Evolutionary conservation across 495 filamentous ascomycete species (phyloP).

Genomic region (Podospora pseudocomata): DNA sequence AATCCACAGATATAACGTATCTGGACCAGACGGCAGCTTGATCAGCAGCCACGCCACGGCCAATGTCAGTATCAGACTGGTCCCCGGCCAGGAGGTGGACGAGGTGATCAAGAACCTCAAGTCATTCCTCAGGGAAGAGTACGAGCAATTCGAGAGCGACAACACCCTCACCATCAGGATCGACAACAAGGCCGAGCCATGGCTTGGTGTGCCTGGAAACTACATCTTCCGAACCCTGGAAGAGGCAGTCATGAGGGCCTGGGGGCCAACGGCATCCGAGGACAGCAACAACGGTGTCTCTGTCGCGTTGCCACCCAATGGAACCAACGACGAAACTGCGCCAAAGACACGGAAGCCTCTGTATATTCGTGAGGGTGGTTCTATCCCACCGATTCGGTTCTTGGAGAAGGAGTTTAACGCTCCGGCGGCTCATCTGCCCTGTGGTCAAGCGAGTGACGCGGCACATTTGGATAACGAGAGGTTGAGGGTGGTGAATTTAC

Average conservation of each 20-base stretch:
- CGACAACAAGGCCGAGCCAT: slow-evolving; percentile 90
- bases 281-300: slow-evolving; percentile 2
- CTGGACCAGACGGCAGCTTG: slow-evolving; percentile 77
- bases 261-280: slow-evolving; percentile 38
- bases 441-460: slow-evolving; percentile 89
- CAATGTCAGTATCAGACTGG: slow-evolving; percentile 82
- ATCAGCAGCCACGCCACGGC: slow-evolving; percentile 85
- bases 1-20: slow-evolving; percentile 87
- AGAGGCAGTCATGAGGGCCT: slow-evolving; percentile 77
- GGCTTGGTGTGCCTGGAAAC: slow-evolving; percentile 89
- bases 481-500: slow-evolving; percentile 77
- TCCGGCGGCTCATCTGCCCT: slow-evolving; percentile 88
- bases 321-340: slow-evolving; percentile 16
- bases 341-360: slow-evolving; percentile 56
- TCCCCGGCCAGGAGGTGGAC: slow-evolving; percentile 83
- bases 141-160: slow-evolving; percentile 65
- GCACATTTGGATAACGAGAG: slow-evolving; percentile 96
- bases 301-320: slow-evolving; percentile 15
- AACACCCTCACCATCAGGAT: slow-evolving; percentile 81
- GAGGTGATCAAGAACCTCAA: slow-evolving; percentile 65
- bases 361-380: slow-evolving; percentile 94
- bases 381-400: slow-evolving; percentile 89
- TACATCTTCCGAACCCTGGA: slow-evolving; percentile 88
- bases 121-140: slow-evolving; percentile 66
- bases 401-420: slow-evolving; percentile 92